phyloP scores from a whole-genome alignment of 495 filamentous ascomycete genomes.

The Talaromyces trachyspermus region DNA sequence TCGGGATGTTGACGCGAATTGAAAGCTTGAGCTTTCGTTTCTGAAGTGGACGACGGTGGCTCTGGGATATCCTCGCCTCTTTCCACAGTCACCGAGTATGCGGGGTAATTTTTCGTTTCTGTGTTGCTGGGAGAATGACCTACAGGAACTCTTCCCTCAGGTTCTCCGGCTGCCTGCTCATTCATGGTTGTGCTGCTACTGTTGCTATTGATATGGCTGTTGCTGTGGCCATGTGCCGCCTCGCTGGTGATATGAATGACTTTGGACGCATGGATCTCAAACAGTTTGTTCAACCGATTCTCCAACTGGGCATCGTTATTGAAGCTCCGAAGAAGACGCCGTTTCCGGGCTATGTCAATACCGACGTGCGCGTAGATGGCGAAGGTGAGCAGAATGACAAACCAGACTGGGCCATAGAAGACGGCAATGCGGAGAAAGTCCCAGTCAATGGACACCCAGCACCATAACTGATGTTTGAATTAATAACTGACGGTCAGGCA shows the following conservation, averaged over 20 bases:
- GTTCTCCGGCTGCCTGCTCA: background rate
- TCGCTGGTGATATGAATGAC: conserved; percentile 44
- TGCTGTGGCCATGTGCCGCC: conserved; percentile 14
- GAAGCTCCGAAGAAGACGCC: conserved; percentile 38
- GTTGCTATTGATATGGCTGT: background rate
- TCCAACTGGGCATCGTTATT: conserved; percentile 28
- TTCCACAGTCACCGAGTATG: conserved; percentile 34
- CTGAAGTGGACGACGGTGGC: background rate
- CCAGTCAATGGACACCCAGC: conserved; percentile 66
- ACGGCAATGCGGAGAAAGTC: conserved; percentile 66
- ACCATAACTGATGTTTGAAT: conserved; percentile 58
- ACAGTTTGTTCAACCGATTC: conserved; percentile 13
- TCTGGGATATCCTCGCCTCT: conserved; percentile 13
- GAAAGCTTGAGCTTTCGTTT: background rate
- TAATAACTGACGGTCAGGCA: background rate
- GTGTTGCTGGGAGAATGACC: too few relatives aligned
- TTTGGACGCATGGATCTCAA: conserved; percentile 45
- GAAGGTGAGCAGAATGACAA: conserved; percentile 61
- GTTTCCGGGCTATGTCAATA: conserved; percentile 55
- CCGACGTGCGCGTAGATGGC: conserved; percentile 70
- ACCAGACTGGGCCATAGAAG: conserved; percentile 86
- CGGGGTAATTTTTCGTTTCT: conserved; percentile 12
- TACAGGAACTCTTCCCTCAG: too few relatives aligned
- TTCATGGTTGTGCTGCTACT: background rate
- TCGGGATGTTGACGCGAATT: background rate